These are phyloP conservation scores for Phytophthora foliorum DNA, from an alignment of 352 stramenopile species.

Conservation along the genomic window DNA sequence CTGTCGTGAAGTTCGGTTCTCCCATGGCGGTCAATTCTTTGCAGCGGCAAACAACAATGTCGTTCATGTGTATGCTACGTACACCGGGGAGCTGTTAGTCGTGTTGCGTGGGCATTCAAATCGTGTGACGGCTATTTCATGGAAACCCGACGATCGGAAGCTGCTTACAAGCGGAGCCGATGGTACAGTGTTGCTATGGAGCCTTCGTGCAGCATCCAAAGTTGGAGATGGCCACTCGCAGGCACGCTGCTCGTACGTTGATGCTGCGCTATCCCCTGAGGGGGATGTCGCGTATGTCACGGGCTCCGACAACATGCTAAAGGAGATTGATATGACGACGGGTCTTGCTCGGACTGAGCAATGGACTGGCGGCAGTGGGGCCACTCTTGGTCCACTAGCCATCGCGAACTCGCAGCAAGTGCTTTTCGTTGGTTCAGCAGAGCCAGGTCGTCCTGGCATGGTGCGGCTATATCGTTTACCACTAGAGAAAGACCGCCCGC, in stretches of 20 bases:
- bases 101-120: slow-evolving; percentile 87
- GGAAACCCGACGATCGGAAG: slow-evolving; percentile 83
- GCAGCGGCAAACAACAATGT: slow-evolving; percentile 91
- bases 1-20: slow-evolving; percentile 93
- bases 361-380: slow-evolving; percentile 45
- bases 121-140: slow-evolving; percentile 81
- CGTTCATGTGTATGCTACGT: slow-evolving; percentile 88
- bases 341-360: slow-evolving; percentile 69
- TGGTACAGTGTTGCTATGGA: slow-evolving; percentile 84
- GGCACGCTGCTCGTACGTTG: slow-evolving; percentile 77
- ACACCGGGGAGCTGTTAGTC: slow-evolving; percentile 76
- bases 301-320: slow-evolving; percentile 91
- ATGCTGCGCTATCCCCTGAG: slow-evolving; percentile 68
- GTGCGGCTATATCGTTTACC: slow-evolving; percentile 81
- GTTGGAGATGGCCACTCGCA: slow-evolving; percentile 84
- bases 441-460: slow-evolving; percentile 72
- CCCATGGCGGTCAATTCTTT: slow-evolving; percentile 92
- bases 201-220: slow-evolving; percentile 76
- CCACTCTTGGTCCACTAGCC: slow-evolving; percentile 79
- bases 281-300: slow-evolving; percentile 88
- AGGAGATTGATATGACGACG: slow-evolving; percentile 88
- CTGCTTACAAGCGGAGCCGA: slow-evolving; percentile 82
- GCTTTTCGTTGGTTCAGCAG: slow-evolving; percentile 90
- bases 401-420: slow-evolving; percentile 90
- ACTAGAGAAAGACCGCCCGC: slow-evolving; percentile 61